Percentiles rank a stretch among this genome's conserved stretches.
These are phyloP conservation scores for Fusarium tanahbumbuense DNA, from an alignment of 2,329 filamentous ascomycete genomes.

Conservation along the genomic window DNA sequence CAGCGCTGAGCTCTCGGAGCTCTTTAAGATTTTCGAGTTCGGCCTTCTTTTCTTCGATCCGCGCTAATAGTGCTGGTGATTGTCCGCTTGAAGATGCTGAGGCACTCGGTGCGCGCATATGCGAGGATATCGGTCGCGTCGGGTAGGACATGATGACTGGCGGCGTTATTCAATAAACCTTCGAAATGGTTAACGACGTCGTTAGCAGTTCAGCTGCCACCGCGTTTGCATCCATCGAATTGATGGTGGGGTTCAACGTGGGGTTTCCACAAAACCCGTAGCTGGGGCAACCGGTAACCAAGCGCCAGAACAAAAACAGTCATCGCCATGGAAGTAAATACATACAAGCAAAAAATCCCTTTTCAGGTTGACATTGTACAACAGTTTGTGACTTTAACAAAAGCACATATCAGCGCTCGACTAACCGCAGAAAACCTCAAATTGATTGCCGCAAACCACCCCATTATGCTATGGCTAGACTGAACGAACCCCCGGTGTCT, in stretches of 20 bases:
- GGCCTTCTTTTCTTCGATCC: conserved; percentile 86
- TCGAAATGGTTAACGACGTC: conserved; percentile 3
- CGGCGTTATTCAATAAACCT: not conserved
- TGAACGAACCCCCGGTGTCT: conserved; percentile 79
- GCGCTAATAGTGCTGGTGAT: conserved; percentile 76
- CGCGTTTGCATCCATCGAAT: conserved; percentile 30
- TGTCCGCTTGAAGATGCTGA: conserved; percentile 66
- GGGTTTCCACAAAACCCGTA: conserved; percentile 33
- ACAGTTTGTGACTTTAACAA: conserved; percentile 35
- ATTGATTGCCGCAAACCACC: conserved; percentile 16
- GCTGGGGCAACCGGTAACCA: conserved; percentile 48
- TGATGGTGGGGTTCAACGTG: conserved; percentile 46
- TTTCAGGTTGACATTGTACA: conserved; percentile 43
- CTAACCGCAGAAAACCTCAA: conserved; percentile 28
- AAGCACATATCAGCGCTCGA: conserved; percentile 25
- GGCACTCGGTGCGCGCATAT: conserved; percentile 72
- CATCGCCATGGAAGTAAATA: conserved; percentile 49
- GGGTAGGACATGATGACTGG: conserved; percentile 65
- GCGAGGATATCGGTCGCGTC: conserved; percentile 69
- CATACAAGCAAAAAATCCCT: conserved; percentile 46
- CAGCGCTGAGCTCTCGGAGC: conserved; percentile 81
- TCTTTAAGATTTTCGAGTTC: conserved; percentile 84
- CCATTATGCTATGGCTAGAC: conserved; percentile 75
- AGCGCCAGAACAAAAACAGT: conserved; percentile 45
- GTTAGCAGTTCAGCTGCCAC: conserved; percentile 16